A percentile compares a stretch with the other conserved stretches of the same genome.
phyloP scores from a whole-genome alignment of 2,329 filamentous ascomycete species.

The Tolypocladium pustulatum region DNA sequence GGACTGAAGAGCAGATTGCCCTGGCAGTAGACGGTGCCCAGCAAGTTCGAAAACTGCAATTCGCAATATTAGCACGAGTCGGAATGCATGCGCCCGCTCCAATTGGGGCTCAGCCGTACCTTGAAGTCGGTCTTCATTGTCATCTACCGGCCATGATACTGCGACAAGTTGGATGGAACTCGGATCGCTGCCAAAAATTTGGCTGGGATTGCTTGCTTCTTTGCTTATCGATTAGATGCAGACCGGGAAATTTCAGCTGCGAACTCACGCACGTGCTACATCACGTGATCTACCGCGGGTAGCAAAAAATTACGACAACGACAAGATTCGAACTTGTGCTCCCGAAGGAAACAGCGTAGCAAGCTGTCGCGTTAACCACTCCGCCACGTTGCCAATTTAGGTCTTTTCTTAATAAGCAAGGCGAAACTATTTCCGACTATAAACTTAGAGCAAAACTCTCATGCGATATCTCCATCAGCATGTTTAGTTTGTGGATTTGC shows the following conservation, averaged over 20 bases:
- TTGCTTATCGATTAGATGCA: slow-evolving; percentile 12
- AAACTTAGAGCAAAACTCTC: too few relatives aligned
- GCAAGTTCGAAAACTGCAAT: slow-evolving; percentile 84
- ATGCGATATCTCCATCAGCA: too few relatives aligned
- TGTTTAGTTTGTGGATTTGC: too few relatives aligned
- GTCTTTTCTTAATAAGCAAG: too few relatives aligned
- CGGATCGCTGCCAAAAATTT: slow-evolving; percentile 18
- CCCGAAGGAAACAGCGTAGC: neutral
- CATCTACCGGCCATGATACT: slow-evolving; percentile 25
- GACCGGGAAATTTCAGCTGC: neutral
- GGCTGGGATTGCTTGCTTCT: neutral
- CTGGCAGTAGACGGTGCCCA: slow-evolving; percentile 96
- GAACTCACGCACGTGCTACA: neutral
- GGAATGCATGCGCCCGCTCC: neutral
- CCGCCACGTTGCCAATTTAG: neutral
- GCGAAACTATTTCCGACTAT: too few relatives aligned
- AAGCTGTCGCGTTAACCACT: neutral
- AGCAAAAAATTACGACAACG: neutral
- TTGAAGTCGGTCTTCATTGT: slow-evolving; percentile 99
- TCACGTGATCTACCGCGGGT: slow-evolving; percentile 5
- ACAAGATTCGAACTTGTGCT: neutral
- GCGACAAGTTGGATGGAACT: neutral
- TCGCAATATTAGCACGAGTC: neutral
- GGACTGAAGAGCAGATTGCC: slow-evolving; percentile 95
- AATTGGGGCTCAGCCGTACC: slow-evolving; percentile 37